phyloP scores from a whole-genome alignment of 2,329 filamentous ascomycete genomes.

The Dactylellina leptospora region DNA sequence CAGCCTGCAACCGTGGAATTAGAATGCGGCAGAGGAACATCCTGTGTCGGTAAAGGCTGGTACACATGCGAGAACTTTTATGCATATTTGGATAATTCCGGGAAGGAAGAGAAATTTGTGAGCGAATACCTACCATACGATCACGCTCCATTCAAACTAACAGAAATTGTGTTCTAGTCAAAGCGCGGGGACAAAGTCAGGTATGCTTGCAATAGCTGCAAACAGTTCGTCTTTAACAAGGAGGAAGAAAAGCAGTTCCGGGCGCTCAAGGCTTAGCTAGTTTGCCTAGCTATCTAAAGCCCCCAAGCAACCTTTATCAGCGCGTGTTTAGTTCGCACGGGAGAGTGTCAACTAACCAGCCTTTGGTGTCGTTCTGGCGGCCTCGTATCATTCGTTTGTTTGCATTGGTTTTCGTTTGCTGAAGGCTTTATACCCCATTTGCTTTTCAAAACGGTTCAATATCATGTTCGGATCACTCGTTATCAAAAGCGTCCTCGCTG shows the following conservation, averaged over 20 bases:
- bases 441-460: constrained; percentile 4
- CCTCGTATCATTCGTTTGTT: constrained; percentile 1
- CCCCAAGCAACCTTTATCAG: not conserved
- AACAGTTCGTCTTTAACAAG: constrained; percentile 44
- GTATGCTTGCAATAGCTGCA: constrained; percentile 45
- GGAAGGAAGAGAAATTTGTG: constrained; percentile 50
- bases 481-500: not conserved
- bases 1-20: constrained; percentile 30
- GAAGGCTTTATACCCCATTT: constrained; percentile 34
- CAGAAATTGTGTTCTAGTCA: constrained; percentile 1
- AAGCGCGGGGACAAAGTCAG: constrained; percentile 38
- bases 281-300: too few relatives aligned
- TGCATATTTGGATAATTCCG: constrained; percentile 44
- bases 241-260: constrained; percentile 34
- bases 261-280: constrained; percentile 36
- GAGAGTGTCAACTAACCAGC: constrained; percentile 22
- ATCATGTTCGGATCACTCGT: not conserved
- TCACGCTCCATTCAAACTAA: not conserved
- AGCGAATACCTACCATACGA: not conserved
- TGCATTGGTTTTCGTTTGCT: not conserved
- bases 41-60: constrained; percentile 44
- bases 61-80: constrained; percentile 52
- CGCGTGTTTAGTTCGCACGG: not conserved
- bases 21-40: constrained; percentile 40
- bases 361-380: constrained; percentile 18